Evolutionary conservation across 805 yeast species (phyloP).

Genomic region (Starmerella sirachaensis): DNA sequence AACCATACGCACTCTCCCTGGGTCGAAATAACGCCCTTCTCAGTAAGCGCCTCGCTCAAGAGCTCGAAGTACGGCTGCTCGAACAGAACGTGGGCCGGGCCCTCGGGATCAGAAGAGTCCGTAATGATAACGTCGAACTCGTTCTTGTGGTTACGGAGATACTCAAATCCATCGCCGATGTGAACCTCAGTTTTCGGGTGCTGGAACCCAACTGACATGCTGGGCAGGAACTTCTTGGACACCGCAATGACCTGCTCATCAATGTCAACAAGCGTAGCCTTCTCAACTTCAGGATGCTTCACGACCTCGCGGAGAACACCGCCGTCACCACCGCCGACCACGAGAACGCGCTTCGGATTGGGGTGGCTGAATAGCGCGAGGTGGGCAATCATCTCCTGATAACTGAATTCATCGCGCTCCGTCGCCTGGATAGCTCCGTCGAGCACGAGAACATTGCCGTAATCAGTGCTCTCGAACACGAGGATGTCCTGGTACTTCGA

Average conservation of each 20-base stretch:
- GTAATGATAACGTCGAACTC: conserved; percentile 91
- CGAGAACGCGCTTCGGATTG: conserved; percentile 61
- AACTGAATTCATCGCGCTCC: conserved; percentile 85
- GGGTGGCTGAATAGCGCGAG: conserved; percentile 69
- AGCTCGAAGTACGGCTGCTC: conserved; percentile 84
- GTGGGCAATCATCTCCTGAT: conserved; percentile 85
- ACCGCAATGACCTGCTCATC: conserved; percentile 86
- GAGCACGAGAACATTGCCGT: conserved; percentile 78
- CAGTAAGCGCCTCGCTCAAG: conserved; percentile 76
- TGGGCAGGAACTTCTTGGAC: conserved; percentile 77
- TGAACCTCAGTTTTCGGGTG: conserved; percentile 86
- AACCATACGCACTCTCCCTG: conserved; percentile 86
- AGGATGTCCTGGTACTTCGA: conserved; percentile 88
- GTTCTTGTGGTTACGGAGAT: conserved; percentile 69
- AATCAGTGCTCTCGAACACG: conserved; percentile 71
- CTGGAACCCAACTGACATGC: conserved; percentile 67
- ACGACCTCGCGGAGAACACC: conserved; percentile 93
- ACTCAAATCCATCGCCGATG: conserved; percentile 97
- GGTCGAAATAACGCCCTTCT: conserved; percentile 80
- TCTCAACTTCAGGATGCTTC: conserved; percentile 76
- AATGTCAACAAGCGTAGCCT: conserved; percentile 85
- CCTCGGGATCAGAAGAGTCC: conserved; percentile 97
- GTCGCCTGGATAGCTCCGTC: conserved; percentile 88
- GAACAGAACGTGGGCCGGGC: conserved; percentile 91
- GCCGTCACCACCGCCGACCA: conserved; percentile 98